Evolutionary conservation across 305 asterid genomes (phyloP).

Genomic region (Fraxinus nigra): DNA sequence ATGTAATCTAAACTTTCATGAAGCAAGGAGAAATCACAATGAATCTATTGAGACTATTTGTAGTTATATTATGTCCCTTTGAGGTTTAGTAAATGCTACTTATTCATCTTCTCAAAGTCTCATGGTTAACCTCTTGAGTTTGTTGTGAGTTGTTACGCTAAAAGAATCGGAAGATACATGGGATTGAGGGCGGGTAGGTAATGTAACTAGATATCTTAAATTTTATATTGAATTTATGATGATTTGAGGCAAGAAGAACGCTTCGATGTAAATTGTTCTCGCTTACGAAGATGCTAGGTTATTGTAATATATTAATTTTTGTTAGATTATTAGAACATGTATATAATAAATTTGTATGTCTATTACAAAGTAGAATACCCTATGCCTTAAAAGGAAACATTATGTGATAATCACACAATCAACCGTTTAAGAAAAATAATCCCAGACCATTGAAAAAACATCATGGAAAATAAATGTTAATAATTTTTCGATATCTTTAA

Average conservation of each 20-base stretch:
- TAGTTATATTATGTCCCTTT: neutral
- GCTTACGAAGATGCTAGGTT: neutral
- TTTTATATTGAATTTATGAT: neutral
- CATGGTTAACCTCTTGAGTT: neutral
- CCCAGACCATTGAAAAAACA: too few relatives aligned
- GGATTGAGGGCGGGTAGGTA: neutral
- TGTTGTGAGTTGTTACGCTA: neutral
- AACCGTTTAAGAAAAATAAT: too few relatives aligned
- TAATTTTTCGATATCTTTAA: too few relatives aligned
- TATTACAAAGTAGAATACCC: neutral
- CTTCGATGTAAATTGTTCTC: neutral
- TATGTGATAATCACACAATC: too few relatives aligned
- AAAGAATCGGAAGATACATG: neutral
- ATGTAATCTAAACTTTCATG: neutral
- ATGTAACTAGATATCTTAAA: neutral
- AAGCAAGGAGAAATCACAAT: neutral
- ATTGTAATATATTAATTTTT: neutral
- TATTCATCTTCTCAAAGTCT: neutral
- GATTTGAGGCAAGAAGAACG: neutral
- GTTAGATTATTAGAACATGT: neutral
- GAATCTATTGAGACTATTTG: neutral
- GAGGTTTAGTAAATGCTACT: neutral
- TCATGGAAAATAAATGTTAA: too few relatives aligned
- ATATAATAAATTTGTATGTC: neutral
- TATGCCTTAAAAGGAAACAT: too few relatives aligned